Conservation (phyloP, 148 eudicot species). For the Gaultheria prostrata region DNA sequence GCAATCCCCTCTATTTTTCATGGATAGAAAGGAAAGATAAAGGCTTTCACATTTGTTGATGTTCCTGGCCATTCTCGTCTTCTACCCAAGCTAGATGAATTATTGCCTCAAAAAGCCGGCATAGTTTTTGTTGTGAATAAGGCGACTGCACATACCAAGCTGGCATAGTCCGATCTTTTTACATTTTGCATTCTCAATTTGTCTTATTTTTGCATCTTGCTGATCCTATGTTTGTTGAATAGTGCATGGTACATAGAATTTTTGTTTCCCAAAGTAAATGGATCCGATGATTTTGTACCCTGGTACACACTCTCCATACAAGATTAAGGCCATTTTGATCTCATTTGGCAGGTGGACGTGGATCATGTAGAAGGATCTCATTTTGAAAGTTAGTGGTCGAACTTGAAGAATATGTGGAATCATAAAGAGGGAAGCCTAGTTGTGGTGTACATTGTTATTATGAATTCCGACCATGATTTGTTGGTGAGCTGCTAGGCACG, state of each 20-base stretch:
- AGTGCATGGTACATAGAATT: neutral
- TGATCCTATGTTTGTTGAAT: neutral
- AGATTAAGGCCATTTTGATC: neutral
- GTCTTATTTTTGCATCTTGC: neutral
- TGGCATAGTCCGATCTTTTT: neutral
- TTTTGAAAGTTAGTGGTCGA: too few relatives aligned
- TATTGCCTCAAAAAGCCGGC: constrained; percentile 83
- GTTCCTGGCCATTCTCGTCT: constrained; percentile 96
- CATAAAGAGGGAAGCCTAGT: too few relatives aligned
- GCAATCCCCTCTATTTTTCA: neutral
- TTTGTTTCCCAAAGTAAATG: neutral
- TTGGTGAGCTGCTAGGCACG: too few relatives aligned
- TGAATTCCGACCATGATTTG: too few relatives aligned
- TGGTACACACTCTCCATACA: neutral
- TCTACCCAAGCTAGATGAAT: constrained; percentile 82
- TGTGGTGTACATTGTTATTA: too few relatives aligned
- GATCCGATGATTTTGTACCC: neutral
- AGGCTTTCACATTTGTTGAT: constrained; percentile 83
- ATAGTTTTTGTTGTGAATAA: constrained; percentile 85
- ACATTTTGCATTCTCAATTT: neutral
- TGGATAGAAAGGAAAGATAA: constrained; percentile 62
- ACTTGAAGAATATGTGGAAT: too few relatives aligned
- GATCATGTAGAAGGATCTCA: too few relatives aligned
- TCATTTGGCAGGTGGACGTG: too few relatives aligned
- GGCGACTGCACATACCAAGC: constrained; percentile 86